Percentiles rank a stretch among this genome's conserved stretches.
Conservation (phyloP, 2,329 filamentous ascomycete genomes). For the Grosmannia huntii region DNA sequence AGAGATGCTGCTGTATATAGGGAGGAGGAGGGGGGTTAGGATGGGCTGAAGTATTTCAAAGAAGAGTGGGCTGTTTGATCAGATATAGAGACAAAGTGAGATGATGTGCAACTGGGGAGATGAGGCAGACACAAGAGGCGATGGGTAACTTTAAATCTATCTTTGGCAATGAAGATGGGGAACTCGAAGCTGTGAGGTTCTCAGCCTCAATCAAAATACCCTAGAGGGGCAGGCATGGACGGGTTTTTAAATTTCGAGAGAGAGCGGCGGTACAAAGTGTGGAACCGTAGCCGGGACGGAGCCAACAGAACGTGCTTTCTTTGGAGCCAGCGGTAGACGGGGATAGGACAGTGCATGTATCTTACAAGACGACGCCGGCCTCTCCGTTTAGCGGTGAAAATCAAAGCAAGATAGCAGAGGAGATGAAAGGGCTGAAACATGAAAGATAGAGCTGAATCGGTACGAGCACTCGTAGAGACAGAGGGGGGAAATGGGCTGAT, state of each 20-base stretch:
- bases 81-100: not conserved
- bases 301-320: not conserved
- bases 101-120: not conserved
- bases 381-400: not conserved
- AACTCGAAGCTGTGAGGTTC: constrained; percentile 5
- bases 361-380: not conserved
- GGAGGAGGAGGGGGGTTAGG: not conserved
- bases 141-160: constrained; percentile 7
- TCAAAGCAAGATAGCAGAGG: not conserved
- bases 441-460: not conserved
- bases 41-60: not conserved
- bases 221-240: constrained; percentile 3
- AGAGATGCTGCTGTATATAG: not conserved
- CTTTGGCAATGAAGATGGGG: constrained; percentile 5
- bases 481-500: not conserved
- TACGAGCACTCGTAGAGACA: not conserved
- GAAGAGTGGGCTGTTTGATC: not conserved
- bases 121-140: not conserved
- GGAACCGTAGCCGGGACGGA: constrained; percentile 3
- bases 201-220: constrained; percentile 9
- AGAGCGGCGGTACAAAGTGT: constrained; percentile 6
- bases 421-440: not conserved
- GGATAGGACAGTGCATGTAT: not conserved
- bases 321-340: constrained; percentile 1
- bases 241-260: constrained; percentile 6